These are phyloP conservation scores for Neopestalotiopsis sp. DNA, from an alignment of 2,329 filamentous ascomycete genomes.

Conservation along the genomic window DNA sequence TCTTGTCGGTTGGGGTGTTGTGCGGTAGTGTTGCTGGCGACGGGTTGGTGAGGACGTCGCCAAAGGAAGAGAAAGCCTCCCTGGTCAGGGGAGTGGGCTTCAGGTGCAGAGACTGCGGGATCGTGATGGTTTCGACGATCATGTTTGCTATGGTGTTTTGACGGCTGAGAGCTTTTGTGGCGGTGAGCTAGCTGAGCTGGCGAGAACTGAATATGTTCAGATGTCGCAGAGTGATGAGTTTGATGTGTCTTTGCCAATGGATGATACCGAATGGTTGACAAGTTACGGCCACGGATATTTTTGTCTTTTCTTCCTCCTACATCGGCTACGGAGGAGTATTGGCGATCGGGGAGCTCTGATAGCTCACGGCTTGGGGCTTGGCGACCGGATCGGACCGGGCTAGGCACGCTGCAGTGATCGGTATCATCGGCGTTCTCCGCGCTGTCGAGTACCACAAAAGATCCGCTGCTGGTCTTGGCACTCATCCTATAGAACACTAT, in stretches of 20 bases:
- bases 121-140: slow-evolving; percentile 33
- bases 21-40: slow-evolving; percentile 58
- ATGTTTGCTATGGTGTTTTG: slow-evolving; percentile 19
- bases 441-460: not conserved
- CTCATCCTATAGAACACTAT: not conserved
- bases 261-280: not conserved
- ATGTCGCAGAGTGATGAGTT: not conserved
- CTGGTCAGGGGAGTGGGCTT: slow-evolving; percentile 71
- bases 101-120: slow-evolving; percentile 46
- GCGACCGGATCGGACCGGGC: not conserved
- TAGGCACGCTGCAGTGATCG: not conserved
- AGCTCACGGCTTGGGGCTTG: not conserved
- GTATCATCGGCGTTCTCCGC: not conserved
- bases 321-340: not conserved
- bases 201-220: no score
- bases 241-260: no score
- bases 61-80: slow-evolving; percentile 76
- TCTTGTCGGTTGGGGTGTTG: slow-evolving; percentile 33
- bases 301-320: not conserved
- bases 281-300: not conserved
- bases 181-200: not conserved
- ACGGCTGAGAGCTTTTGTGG: not conserved
- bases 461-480: not conserved
- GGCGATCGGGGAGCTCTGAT: not conserved
- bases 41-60: slow-evolving; percentile 81